Percentiles rank a stretch among this genome's conserved stretches.
Evolutionary conservation across 2,329 filamentous ascomycete genomes (phyloP).

Genomic region (Cladophialophora yegresii): DNA sequence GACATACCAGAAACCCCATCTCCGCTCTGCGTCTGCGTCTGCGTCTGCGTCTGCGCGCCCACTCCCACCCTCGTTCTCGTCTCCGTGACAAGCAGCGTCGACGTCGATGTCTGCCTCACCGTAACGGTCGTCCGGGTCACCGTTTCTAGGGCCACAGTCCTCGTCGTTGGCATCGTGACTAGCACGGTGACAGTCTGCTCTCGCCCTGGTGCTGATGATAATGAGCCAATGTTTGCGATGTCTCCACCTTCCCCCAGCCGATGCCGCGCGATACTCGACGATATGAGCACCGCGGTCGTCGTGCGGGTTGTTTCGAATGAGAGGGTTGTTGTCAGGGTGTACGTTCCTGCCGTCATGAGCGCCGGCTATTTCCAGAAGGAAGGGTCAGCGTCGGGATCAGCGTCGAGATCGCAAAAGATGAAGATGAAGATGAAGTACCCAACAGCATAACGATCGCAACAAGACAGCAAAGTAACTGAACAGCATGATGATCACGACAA

Average conservation of each 20-base stretch:
- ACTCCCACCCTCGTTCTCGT: slow-evolving; percentile 19
- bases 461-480: no score
- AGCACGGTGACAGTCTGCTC: slow-evolving; percentile 23
- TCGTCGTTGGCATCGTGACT: slow-evolving; percentile 24
- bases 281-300: slow-evolving; percentile 11
- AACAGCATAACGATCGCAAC: no score
- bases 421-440: no score
- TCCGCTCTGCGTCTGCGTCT: no score
- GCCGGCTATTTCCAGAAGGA: slow-evolving; percentile 11
- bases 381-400: background rate
- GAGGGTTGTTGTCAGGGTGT: slow-evolving; percentile 20
- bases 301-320: slow-evolving; percentile 22
- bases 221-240: background rate
- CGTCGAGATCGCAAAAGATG: no score
- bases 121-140: slow-evolving; percentile 11
- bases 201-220: no score
- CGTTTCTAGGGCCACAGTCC: slow-evolving; percentile 20
- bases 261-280: slow-evolving; percentile 17
- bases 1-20: no score
- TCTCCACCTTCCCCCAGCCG: slow-evolving; percentile 4
- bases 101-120: slow-evolving; percentile 13
- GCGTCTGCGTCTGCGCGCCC: background rate
- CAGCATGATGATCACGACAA: no score
- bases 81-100: slow-evolving; percentile 17
- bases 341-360: slow-evolving; percentile 16